phyloP scores from a whole-genome alignment of 306 rosid genomes.

The Begonia loranthoides region DNA sequence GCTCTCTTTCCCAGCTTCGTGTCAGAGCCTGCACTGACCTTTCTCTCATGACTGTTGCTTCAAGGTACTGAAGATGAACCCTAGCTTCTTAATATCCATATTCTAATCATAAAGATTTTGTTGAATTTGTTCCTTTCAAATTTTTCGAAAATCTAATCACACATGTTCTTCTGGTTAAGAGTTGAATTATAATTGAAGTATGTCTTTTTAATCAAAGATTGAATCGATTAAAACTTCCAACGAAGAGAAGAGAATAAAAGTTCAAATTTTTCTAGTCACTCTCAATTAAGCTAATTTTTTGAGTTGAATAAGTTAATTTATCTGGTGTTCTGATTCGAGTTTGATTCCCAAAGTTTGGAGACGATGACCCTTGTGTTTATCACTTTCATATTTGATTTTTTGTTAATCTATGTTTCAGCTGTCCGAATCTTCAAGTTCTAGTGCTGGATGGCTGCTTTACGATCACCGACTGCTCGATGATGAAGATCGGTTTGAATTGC shows the following conservation, averaged over 20 bases:
- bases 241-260: too few relatives aligned
- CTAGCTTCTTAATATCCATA: slow-evolving; percentile 9
- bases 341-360: too few relatives aligned
- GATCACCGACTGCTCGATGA: slow-evolving; percentile 61
- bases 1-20: slow-evolving; percentile 23
- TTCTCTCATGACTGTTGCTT: slow-evolving; percentile 44
- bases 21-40: slow-evolving; percentile 36
- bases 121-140: not conserved
- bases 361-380: not conserved
- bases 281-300: too few relatives aligned
- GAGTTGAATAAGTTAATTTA: not conserved
- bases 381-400: not conserved
- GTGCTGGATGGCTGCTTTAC: slow-evolving; percentile 61
- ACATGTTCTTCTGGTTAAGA: too few relatives aligned
- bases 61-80: slow-evolving; percentile 45
- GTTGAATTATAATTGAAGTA: too few relatives aligned
- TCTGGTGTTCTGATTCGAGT: not conserved
- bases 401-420: not conserved
- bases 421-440: slow-evolving; percentile 40
- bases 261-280: too few relatives aligned
- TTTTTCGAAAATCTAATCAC: too few relatives aligned
- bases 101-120: not conserved
- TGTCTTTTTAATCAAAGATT: too few relatives aligned
- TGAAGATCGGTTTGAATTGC: slow-evolving; percentile 31
- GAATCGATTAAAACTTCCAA: too few relatives aligned